phyloP scores from a whole-genome alignment of 2,329 filamentous ascomycete species.

The Sporothrix brunneoviolacea region DNA sequence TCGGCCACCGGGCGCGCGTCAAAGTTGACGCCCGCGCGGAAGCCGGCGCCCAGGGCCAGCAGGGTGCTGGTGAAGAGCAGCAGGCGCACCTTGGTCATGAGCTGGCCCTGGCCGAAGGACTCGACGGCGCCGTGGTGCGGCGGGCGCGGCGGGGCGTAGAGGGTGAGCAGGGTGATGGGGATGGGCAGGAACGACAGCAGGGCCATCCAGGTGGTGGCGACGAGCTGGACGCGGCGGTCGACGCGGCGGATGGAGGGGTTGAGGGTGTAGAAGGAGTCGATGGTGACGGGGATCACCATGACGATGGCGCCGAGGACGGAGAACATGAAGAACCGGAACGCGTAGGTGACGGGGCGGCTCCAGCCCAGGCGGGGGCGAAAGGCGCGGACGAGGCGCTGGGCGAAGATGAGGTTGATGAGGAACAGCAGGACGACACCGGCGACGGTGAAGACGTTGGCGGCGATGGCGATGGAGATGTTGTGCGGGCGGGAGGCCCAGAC shows the following conservation, averaged over 20 bases:
- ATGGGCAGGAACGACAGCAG: conserved; percentile 61
- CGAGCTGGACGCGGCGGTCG: conserved; percentile 58
- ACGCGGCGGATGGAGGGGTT: conserved; percentile 39
- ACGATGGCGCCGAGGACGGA: conserved; percentile 52
- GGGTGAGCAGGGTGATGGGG: conserved; percentile 42
- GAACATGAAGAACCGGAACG: conserved; percentile 52
- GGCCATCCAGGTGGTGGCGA: conserved; percentile 55
- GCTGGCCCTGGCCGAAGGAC: conserved; percentile 60
- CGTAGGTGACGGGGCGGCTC: conserved; percentile 43
- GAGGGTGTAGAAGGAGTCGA: conserved; percentile 63
- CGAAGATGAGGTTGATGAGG: conserved; percentile 69
- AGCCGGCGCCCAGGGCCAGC: conserved; percentile 62
- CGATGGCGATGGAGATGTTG: conserved; percentile 41
- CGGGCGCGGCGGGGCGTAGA: conserved; percentile 37
- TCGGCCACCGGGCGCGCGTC: conserved; percentile 40
- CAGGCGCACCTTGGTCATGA: conserved; percentile 60
- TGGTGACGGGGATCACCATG: conserved; percentile 58
- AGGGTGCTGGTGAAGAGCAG: conserved; percentile 52
- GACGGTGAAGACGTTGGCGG: conserved; percentile 63
- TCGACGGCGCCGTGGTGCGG: conserved; percentile 34
- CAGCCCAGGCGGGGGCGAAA: conserved; percentile 67
- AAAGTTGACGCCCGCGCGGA: conserved; percentile 57
- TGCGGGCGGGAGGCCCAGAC: conserved; percentile 42
- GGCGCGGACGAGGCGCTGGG: conserved; percentile 67
- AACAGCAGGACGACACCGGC: conserved; percentile 71